A percentile compares a stretch with the other conserved stretches of the same genome.
phyloP scores from a whole-genome alignment of 768 basidiomycete species.

The Mycena venus region DNA sequence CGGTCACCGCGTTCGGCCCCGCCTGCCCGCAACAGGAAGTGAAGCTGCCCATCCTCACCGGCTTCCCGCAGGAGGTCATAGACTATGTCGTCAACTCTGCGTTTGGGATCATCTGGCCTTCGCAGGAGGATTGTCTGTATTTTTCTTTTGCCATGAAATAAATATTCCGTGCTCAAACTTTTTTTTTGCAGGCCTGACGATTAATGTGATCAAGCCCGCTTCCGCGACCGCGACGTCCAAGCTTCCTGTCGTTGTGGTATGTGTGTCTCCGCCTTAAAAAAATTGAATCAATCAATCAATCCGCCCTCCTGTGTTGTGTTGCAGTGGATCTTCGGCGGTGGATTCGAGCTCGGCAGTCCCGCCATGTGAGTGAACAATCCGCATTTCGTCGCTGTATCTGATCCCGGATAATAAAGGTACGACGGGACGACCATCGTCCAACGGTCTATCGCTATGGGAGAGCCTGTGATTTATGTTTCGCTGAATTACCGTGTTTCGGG shows the following conservation, averaged over 20 bases:
- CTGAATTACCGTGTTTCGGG: constrained; percentile 61
- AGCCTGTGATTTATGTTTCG: constrained; percentile 65
- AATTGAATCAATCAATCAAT: too few relatives aligned
- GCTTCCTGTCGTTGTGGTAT: constrained; percentile 64
- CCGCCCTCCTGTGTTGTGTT: background rate
- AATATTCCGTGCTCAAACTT: background rate
- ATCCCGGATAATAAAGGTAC: constrained; percentile 44
- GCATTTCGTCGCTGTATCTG: background rate
- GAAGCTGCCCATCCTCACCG: constrained; percentile 45
- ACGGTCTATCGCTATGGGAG: constrained; percentile 56
- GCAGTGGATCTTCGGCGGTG: constrained; percentile 63
- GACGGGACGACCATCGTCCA: constrained; percentile 58
- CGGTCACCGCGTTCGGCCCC: constrained; percentile 56
- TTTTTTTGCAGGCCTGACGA: constrained; percentile 49
- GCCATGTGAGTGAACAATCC: constrained; percentile 24
- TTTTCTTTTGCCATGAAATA: background rate
- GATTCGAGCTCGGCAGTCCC: constrained; percentile 37
- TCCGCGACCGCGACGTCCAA: constrained; percentile 49
- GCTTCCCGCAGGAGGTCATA: constrained; percentile 43
- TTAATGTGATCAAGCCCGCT: constrained; percentile 62
- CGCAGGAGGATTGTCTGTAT: constrained; percentile 60
- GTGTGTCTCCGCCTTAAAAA: constrained; percentile 29
- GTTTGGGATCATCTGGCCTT: constrained; percentile 43
- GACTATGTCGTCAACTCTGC: constrained; percentile 46
- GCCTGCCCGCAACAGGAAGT: constrained; percentile 62